phyloP scores from a whole-genome alignment of 139 green algal species.

The Mychonastes homosphaera region DNA sequence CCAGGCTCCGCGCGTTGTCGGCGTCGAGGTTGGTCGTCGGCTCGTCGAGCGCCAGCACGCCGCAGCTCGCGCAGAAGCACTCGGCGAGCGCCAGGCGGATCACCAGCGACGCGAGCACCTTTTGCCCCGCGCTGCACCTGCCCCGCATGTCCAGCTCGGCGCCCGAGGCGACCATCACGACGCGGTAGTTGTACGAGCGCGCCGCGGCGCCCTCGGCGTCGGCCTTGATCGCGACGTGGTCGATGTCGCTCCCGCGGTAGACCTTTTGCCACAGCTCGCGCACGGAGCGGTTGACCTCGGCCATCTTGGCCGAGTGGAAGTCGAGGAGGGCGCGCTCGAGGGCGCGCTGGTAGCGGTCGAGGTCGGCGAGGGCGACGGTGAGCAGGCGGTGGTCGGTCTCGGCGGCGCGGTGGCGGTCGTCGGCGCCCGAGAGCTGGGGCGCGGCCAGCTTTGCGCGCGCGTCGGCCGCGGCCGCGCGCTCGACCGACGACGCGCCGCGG shows the following conservation, averaged over 20 bases:
- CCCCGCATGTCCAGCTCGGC: slow-evolving; percentile 97
- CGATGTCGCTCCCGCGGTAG: slow-evolving; percentile 91
- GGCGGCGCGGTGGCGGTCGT: no score
- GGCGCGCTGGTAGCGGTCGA: slow-evolving; percentile 92
- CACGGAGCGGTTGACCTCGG: slow-evolving; percentile 86
- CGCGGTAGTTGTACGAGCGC: slow-evolving; percentile 92
- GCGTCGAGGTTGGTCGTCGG: slow-evolving; percentile 97
- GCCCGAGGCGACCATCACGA: slow-evolving; percentile 73
- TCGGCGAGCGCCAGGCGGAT: slow-evolving; percentile 95
- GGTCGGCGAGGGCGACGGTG: slow-evolving; percentile 54
- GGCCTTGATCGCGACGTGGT: slow-evolving; percentile 85
- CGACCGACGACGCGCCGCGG: no score
- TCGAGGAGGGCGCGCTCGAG: slow-evolving; percentile 88
- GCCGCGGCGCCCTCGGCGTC: slow-evolving; percentile 51
- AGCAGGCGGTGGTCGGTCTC: no score
- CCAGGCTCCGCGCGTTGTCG: slow-evolving; percentile 50
- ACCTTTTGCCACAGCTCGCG: slow-evolving; percentile 99
- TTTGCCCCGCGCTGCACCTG: slow-evolving; percentile 91
- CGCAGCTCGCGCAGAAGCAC: slow-evolving; percentile 96
- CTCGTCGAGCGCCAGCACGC: slow-evolving; percentile 96
- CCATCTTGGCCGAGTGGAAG: slow-evolving; percentile 95
- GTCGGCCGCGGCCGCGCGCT: no score
- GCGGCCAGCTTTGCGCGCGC: no score
- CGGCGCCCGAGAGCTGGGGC: no score
- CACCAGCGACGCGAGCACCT: slow-evolving; percentile 95